A percentile compares a stretch with the other conserved stretches of the same genome.
Conservation (phyloP, 2,329 filamentous ascomycete genomes). For the Curvularia hawaiiensis region DNA sequence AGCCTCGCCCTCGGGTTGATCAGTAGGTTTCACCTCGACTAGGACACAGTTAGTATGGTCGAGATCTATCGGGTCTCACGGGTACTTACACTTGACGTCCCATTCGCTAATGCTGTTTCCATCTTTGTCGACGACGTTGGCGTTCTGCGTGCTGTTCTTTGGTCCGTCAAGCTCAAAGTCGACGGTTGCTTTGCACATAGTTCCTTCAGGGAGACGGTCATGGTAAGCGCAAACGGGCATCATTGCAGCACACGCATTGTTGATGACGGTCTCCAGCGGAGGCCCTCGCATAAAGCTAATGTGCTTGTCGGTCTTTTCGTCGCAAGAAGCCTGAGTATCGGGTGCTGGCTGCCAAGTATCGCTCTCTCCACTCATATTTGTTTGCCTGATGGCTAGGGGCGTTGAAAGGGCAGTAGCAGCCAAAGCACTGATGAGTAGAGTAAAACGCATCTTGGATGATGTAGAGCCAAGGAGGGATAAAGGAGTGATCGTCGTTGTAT, state of each 20-base stretch:
- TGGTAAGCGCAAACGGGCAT: conserved; percentile 35
- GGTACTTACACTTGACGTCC: conserved; percentile 28
- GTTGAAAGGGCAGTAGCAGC: conserved; percentile 21
- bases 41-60: conserved; percentile 9
- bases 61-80: background rate
- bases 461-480: background rate
- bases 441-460: conserved; percentile 21
- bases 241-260: conserved; percentile 37
- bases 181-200: conserved; percentile 24
- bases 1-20: conserved; percentile 19
- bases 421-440: conserved; percentile 21
- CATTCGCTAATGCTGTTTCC: conserved; percentile 27
- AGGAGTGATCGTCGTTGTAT: background rate
- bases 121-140: conserved; percentile 19
- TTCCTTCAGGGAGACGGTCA: conserved; percentile 18
- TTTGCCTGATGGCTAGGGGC: conserved; percentile 15
- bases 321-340: conserved; percentile 25
- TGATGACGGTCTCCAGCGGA: conserved; percentile 26
- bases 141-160: conserved; percentile 26
- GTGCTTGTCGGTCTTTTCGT: conserved; percentile 24
- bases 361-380: background rate
- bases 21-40: conserved; percentile 35
- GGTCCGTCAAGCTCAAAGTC: conserved; percentile 25
- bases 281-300: conserved; percentile 29
- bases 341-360: conserved; percentile 24